Base-by-base conservation (phyloP, 2,329 filamentous ascomycete genomes). In the Metarhizium robertsii region DNA sequence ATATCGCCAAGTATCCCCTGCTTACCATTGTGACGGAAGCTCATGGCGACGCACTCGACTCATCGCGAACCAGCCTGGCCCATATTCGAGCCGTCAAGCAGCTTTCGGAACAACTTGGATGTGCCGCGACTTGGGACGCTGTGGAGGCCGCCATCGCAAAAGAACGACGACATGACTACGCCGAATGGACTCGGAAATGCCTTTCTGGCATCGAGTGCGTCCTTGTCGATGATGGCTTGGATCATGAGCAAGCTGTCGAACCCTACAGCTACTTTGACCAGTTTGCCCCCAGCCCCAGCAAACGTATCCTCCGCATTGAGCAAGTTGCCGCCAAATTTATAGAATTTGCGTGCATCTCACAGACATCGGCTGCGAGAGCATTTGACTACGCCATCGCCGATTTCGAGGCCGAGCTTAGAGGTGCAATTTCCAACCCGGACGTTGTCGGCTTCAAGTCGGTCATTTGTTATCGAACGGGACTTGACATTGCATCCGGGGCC, bases 371-470 rank as follows among this genome's bases (percentile, higher is more conserved):
- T 0, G 59, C 62, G 2, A 57, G 71, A 14, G 70, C 66, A 3
- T 64, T 63, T 25, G 59, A 59, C 0, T 69, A 64, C 34, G 75
- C 73, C 68, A 64, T 71, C 1, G 65, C 63, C 34, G 60, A 48
- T 2, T 68, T 74, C 34, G 68, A 75, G 11, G 62, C 66, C 1
- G 65, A 69, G 13, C 84, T 94, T 40, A 65, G 71, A 11, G 69
- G 75, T 1, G 78, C 81, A 2, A 75, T 91, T 30, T 72, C 75
- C 0, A 85, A 94, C 47, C 72, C 80, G 0, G 78, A 85, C 18
- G 84, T 95, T 2, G 88, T 83, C 1, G 90, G 81, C 2, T 95
- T 95, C 78, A 94, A 95, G 69, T 88, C 85, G 1, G 83, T 92
- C 51, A 82, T 95, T 55, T 92, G 89, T 70, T 94, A 94, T 67